Base-by-base conservation (phyloP, 352 stramenopile species). In the Pythium dissimile region DNA sequence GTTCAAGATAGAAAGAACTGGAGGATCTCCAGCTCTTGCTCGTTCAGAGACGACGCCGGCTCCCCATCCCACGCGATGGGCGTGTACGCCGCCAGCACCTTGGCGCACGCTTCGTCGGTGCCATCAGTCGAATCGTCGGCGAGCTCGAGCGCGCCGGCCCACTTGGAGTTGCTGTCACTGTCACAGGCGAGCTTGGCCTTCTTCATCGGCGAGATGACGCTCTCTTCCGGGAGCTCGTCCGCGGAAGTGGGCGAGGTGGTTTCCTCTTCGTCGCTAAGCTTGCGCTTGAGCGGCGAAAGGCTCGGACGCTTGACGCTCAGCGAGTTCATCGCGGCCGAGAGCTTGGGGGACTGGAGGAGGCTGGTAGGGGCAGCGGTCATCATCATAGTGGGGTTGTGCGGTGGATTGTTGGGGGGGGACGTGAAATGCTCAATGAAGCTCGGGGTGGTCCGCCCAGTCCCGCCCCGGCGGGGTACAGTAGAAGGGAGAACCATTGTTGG, bases 261-360 rank as follows among this genome's bases (percentile, higher is more conserved):
- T 31, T 64, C 56, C 10, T 66, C 57, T 31, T 46, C 41, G 23
- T 55, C 26, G 59, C 67, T 78, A 20, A 72, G 55, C 60, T 82
- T 83, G 62, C 75, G 75, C 71, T 85, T 85, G 44, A 69, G 57
- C 39, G 66, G 65, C 30, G 71, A 66, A 21, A 85, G 31, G 44
- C 35, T 67, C 20, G 71, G 72, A 16, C 72, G 72, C 60, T 77
- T 77, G 59, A 72, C 58, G 9, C 64, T 73, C 16, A 81, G 59
- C 42, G 58, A 42, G 44, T 54, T 56, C 32, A 51, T 21, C 50
- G 64, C 52, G 34, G 57, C 38, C n/a, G 46, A 41, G 31, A 54
- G 45, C 53, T 72, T 51, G 27, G 71, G 49, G 32, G 60, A 71
- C 30, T 64, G 55, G 24, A 64, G 34, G 39, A 47, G 61, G 26